Percentiles rank a stretch among this genome's conserved stretches.
These are phyloP conservation scores for Haemoproteus tartakovskyi DNA, from an alignment of 169 alveolate species.

Conservation along the genomic window DNA sequence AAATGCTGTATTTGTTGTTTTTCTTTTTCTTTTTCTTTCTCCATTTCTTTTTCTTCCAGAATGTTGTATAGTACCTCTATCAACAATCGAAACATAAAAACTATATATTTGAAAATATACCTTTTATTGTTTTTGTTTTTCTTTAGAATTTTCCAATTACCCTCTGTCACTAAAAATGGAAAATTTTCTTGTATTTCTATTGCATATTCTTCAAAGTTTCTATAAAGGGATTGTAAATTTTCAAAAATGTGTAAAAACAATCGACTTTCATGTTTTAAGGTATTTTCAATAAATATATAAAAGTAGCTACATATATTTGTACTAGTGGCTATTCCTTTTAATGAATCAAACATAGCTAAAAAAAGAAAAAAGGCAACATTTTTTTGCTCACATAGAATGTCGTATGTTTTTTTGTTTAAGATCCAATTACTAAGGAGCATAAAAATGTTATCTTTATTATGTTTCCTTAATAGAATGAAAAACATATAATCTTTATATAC, in stretches of 20 bases:
- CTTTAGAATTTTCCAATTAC: constrained; percentile 14
- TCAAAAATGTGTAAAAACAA: constrained; percentile 26
- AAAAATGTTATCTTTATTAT: constrained; percentile 23
- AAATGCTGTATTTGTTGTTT: constrained; percentile 10
- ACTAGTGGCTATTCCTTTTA: constrained; percentile 27
- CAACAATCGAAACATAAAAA: constrained; percentile 25
- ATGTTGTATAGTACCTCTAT: constrained; percentile 45
- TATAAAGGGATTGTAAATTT: constrained; percentile 9
- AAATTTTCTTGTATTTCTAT: constrained; percentile 25
- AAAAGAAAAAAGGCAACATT: constrained; percentile 43
- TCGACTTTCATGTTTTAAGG: constrained; percentile 39
- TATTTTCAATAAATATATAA: constrained; percentile 59
- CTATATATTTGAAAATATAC: constrained; percentile 42
- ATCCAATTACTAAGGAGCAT: constrained; percentile 53
- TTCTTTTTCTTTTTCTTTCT: too few species aligned
- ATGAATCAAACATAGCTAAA: constrained; percentile 17
- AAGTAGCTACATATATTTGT: constrained; percentile 46
- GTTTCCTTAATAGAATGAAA: constrained; percentile 9
- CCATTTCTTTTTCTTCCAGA: constrained; percentile 37
- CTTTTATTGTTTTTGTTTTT: constrained; percentile 5
- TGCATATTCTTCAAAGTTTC: constrained; percentile 4
- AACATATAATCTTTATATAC: constrained; percentile 25
- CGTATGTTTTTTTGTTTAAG: constrained; percentile 39
- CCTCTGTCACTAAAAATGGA: neutral
- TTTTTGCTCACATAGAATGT: neutral